These are phyloP conservation scores for Tylopilus subfusipes DNA, from an alignment of 768 basidiomycete genomes.

Conservation along the genomic window DNA sequence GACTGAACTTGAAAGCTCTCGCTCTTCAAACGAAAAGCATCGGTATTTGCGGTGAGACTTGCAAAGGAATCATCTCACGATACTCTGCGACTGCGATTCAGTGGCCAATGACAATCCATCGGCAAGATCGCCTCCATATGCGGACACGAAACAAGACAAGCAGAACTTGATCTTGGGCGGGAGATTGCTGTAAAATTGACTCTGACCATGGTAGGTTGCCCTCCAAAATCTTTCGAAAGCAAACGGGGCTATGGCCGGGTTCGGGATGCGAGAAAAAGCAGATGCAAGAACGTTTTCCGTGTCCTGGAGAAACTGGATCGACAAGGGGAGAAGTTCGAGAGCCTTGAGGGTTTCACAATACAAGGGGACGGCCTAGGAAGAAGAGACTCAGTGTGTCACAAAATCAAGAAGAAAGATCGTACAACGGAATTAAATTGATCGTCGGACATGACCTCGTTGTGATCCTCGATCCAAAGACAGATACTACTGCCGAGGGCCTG, in stretches of 20 bases:
- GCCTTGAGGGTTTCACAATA: slow-evolving; percentile 44
- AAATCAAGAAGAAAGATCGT: slow-evolving; percentile 18
- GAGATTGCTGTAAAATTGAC: slow-evolving; percentile 35
- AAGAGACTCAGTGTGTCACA: background rate
- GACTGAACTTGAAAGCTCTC: background rate
- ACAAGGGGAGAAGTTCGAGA: slow-evolving; percentile 39
- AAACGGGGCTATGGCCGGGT: slow-evolving; percentile 46
- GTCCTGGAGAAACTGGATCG: slow-evolving; percentile 37
- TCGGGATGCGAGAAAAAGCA: slow-evolving; percentile 46
- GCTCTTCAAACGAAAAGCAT: slow-evolving; percentile 19
- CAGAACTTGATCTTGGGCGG: slow-evolving; percentile 43
- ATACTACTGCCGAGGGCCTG: slow-evolving; percentile 37
- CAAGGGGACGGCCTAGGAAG: slow-evolving; percentile 31
- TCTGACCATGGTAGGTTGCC: slow-evolving; percentile 46
- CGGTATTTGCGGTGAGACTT: slow-evolving; percentile 6
- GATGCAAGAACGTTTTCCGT: slow-evolving; percentile 48
- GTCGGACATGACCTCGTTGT: slow-evolving; percentile 35
- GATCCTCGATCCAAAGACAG: slow-evolving; percentile 53
- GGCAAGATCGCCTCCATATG: slow-evolving; percentile 47
- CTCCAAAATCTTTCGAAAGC: slow-evolving; percentile 59
- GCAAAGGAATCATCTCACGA: slow-evolving; percentile 24
- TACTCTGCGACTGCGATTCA: slow-evolving; percentile 35
- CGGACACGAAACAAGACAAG: slow-evolving; percentile 44
- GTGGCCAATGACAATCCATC: slow-evolving; percentile 39
- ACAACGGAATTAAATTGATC: slow-evolving; percentile 50